Evolutionary conservation across 2,329 filamentous ascomycete genomes (phyloP).

Genomic region (Penicillium janthinellum): DNA sequence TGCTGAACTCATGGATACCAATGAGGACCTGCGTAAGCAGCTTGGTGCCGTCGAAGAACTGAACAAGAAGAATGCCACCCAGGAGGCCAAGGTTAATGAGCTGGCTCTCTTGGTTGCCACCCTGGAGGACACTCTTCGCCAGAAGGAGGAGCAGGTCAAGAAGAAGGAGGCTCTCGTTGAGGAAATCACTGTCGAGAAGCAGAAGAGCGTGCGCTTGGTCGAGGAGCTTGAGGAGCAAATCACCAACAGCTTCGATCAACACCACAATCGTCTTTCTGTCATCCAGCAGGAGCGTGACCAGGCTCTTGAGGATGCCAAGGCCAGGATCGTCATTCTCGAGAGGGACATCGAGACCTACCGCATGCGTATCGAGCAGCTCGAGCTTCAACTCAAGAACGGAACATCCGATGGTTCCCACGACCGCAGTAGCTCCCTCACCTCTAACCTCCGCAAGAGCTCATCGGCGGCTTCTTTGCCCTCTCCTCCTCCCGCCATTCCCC

Average conservation of each 20-base stretch:
- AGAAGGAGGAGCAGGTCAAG: constrained; percentile 48
- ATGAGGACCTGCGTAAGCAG: constrained; percentile 43
- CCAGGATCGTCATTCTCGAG: constrained; percentile 64
- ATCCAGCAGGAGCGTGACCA: constrained; percentile 72
- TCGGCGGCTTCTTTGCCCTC: constrained; percentile 85
- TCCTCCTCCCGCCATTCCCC: constrained; percentile 91
- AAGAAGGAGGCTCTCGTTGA: constrained; percentile 51
- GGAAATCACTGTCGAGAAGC: constrained; percentile 66
- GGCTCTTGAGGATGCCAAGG: constrained; percentile 77
- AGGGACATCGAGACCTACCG: constrained; percentile 64
- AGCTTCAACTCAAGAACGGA: constrained; percentile 54
- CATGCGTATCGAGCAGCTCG: constrained; percentile 65
- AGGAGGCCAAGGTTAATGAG: constrained; percentile 60
- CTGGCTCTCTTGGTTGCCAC: constrained; percentile 53
- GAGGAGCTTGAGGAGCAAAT: constrained; percentile 97
- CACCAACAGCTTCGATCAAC: constrained; percentile 91
- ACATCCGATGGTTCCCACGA: constrained; percentile 49
- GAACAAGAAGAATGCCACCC: constrained; percentile 49
- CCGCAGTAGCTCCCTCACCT: constrained; percentile 61
- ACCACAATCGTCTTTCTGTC: constrained; percentile 86
- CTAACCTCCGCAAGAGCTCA: constrained; percentile 79
- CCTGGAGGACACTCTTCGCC: constrained; percentile 48
- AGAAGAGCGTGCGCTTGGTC: constrained; percentile 88
- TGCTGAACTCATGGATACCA: constrained; percentile 43
- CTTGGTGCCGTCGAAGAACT: constrained; percentile 42